Percentiles rank a stretch among this genome's conserved stretches.
These are phyloP conservation scores for Fusarium camptoceras DNA, from an alignment of 2,329 filamentous ascomycete species.

Conservation along the genomic window DNA sequence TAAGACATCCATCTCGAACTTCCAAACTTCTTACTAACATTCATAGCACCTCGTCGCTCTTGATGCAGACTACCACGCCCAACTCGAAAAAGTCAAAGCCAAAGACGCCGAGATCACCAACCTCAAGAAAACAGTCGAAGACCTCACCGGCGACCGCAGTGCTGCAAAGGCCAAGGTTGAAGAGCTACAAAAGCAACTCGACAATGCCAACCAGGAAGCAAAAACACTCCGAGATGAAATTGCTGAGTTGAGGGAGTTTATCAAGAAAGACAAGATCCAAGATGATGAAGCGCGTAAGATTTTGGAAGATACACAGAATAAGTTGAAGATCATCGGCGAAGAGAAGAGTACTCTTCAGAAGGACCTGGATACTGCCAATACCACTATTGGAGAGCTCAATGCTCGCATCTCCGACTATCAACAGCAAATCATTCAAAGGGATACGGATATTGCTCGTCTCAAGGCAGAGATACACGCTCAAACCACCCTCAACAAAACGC, in stretches of 20 bases:
- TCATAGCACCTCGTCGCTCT: not conserved
- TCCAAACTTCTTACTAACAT: accelerated
- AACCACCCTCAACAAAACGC: not conserved
- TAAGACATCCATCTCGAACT: not conserved
- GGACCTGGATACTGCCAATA: not conserved
- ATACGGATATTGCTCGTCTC: not conserved
- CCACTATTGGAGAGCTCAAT: not conserved
- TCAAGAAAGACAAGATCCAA: not conserved
- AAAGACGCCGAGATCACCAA: conserved; percentile 2
- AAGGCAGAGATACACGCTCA: not conserved
- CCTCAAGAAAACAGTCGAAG: not conserved
- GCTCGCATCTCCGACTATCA: not conserved
- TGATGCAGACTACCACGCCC: conserved; percentile 6
- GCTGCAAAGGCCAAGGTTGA: accelerated
- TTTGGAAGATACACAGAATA: not conserved
- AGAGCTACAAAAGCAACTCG: not conserved
- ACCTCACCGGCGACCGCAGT: not conserved
- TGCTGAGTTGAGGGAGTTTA: not conserved
- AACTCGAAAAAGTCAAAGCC: not conserved
- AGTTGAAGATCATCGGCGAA: not conserved
- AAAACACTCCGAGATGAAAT: not conserved
- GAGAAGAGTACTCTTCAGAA: not conserved
- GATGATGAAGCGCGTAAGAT: not conserved
- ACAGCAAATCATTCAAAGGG: not conserved
- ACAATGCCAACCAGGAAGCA: not conserved